Evolutionary conservation across 495 filamentous ascomycete species (phyloP).

Genomic region (Physcia stellaris): DNA sequence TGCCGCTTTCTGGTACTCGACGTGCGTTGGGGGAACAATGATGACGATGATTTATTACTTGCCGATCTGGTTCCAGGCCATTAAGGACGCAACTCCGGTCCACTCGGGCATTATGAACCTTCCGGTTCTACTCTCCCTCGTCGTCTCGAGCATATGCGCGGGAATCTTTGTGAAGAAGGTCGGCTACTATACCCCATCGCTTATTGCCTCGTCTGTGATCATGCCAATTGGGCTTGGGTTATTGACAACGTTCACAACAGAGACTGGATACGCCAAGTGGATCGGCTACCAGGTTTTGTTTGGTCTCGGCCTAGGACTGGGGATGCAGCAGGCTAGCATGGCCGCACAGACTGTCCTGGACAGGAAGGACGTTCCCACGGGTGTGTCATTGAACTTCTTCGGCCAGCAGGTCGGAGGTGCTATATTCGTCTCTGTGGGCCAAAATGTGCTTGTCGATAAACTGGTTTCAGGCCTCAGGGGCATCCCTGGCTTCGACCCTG

Average conservation of each 20-base stretch:
- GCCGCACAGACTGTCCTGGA: slow-evolving; percentile 50
- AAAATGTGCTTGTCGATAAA: slow-evolving; percentile 48
- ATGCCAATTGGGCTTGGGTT: slow-evolving; percentile 49
- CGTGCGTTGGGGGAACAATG: slow-evolving; percentile 1
- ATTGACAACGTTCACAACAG: slow-evolving; percentile 41
- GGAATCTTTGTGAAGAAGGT: slow-evolving; percentile 39
- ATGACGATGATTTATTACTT: slow-evolving; percentile 35
- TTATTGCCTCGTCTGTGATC: slow-evolving; percentile 37
- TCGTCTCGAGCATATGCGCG: slow-evolving; percentile 29
- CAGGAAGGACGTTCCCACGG: slow-evolving; percentile 42
- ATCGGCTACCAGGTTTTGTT: slow-evolving; percentile 58
- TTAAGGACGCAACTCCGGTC: slow-evolving; percentile 1
- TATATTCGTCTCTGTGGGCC: slow-evolving; percentile 49
- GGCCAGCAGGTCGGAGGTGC: slow-evolving; percentile 52
- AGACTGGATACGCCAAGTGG: slow-evolving; percentile 41
- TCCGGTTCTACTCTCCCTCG: slow-evolving; percentile 19
- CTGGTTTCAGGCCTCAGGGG: slow-evolving; percentile 33
- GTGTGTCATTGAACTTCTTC: slow-evolving; percentile 52
- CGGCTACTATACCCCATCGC: slow-evolving; percentile 55
- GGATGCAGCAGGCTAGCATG: slow-evolving; percentile 55
- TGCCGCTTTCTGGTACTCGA: slow-evolving; percentile 21
- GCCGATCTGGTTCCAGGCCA: slow-evolving; percentile 59
- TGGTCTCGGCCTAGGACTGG: slow-evolving; percentile 56
- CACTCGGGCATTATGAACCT: slow-evolving; percentile 1
- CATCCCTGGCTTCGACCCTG: slow-evolving; percentile 32